Conservation (phyloP, 75 land plant species). For the Selaginella moellendorffii region DNA sequence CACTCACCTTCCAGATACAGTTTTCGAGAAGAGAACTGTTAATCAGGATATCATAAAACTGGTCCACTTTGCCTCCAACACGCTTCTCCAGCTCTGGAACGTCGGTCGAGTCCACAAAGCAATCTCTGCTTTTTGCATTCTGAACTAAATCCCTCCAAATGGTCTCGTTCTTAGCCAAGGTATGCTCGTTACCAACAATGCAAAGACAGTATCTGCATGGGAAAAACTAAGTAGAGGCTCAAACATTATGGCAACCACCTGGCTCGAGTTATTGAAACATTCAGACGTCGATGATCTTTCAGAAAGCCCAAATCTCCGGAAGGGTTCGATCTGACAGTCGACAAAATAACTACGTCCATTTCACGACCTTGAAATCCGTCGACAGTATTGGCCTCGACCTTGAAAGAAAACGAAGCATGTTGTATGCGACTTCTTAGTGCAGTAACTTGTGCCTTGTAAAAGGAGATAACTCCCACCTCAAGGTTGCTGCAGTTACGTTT, state of each 20-base stretch:
- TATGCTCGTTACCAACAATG: not conserved
- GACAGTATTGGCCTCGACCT: slow-evolving; percentile 46
- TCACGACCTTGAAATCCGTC: slow-evolving; percentile 93
- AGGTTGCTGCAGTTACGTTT: not conserved
- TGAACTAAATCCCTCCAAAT: not conserved
- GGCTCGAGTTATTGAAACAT: slow-evolving; percentile 81
- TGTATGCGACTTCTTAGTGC: slow-evolving; percentile 13
- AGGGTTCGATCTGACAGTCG: slow-evolving; percentile 50
- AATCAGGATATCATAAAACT: too few relatives aligned
- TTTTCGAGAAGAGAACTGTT: too few relatives aligned
- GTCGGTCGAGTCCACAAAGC: not conserved
- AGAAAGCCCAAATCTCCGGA: slow-evolving; percentile 46
- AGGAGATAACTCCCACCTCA: slow-evolving; percentile 47
- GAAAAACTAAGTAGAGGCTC: not conserved
- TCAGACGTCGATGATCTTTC: slow-evolving; percentile 34
- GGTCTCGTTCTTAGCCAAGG: not conserved
- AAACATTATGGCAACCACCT: slow-evolving; percentile 26
- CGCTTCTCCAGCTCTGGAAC: too few relatives aligned
- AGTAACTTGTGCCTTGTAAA: slow-evolving; percentile 54
- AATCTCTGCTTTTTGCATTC: not conserved
- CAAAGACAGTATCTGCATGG: not conserved
- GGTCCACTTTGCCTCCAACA: too few relatives aligned
- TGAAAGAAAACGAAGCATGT: slow-evolving; percentile 15
- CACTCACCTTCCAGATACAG: too few relatives aligned
- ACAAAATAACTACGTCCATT: slow-evolving; percentile 56